Conservation (phyloP, 2,329 filamentous ascomycete genomes). For the Cryphonectria radicalis region DNA sequence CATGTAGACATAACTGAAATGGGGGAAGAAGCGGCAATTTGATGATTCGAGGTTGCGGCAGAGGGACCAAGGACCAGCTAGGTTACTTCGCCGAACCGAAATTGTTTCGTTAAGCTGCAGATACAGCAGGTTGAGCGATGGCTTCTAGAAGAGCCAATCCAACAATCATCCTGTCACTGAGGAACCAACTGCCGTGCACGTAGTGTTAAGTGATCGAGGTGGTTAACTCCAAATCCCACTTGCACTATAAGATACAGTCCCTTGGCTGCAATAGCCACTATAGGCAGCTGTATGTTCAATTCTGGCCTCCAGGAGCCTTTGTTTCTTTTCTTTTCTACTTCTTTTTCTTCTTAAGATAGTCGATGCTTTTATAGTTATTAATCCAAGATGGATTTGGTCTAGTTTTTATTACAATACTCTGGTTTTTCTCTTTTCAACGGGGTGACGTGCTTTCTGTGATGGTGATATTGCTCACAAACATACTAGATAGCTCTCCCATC, state of each 20-base stretch:
- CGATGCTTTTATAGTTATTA: not conserved
- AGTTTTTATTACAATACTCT: too few relatives aligned
- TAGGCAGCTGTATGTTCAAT: not conserved
- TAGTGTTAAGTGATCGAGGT: not conserved
- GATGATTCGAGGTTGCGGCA: not conserved
- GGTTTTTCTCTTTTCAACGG: not conserved
- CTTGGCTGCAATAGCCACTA: not conserved
- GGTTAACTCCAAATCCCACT: not conserved
- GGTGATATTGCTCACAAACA: not conserved
- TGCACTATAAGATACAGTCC: slow-evolving; percentile 4
- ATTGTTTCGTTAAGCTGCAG: not conserved
- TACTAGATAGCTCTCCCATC: not conserved
- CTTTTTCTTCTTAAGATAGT: not conserved
- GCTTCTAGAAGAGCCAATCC: not conserved
- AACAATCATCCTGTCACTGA: not conserved
- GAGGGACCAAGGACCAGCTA: too few relatives aligned
- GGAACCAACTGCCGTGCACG: not conserved
- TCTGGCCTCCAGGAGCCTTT: not conserved
- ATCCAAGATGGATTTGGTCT: not conserved
- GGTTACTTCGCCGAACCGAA: not conserved
- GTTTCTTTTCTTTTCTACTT: not conserved
- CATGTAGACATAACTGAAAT: not conserved
- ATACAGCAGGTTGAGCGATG: not conserved
- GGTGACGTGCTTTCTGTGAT: not conserved
- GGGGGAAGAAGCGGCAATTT: not conserved